Percentiles rank a stretch among this genome's conserved stretches.
Evolutionary conservation across 495 filamentous ascomycete species (phyloP).

Genomic region (Trypethelium eluteriae): DNA sequence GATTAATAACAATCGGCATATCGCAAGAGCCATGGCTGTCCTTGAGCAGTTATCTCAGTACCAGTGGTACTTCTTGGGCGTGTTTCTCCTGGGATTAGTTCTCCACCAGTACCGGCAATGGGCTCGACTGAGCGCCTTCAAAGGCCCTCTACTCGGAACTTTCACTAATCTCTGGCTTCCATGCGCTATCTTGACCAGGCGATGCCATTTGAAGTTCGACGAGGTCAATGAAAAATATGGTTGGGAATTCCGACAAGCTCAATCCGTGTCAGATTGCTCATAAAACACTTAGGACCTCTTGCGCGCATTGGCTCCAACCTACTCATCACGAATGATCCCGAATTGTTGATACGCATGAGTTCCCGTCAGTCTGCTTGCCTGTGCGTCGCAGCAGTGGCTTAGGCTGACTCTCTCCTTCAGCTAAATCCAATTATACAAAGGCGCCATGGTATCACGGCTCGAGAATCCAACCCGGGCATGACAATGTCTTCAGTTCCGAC

Average conservation of each 20-base stretch:
- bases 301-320: constrained; percentile 30
- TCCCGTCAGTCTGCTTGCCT: neutral
- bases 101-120: neutral
- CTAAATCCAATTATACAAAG: constrained; percentile 24
- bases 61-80: neutral
- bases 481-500: constrained; percentile 29
- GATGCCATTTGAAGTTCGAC: neutral
- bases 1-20: neutral
- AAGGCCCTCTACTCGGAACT: neutral
- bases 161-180: neutral
- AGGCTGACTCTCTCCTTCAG: neutral
- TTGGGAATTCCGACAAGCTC: neutral
- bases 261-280: neutral
- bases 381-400: neutral
- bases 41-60: neutral
- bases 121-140: neutral
- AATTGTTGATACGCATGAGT: constrained; percentile 29
- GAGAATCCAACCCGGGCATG: constrained; percentile 24
- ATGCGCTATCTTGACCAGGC: constrained; percentile 2
- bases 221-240: constrained; percentile 7
- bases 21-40: neutral
- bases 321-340: constrained; percentile 30
- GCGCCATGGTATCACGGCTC: constrained; percentile 28
- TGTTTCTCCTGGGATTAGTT: neutral
- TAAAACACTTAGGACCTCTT: constrained; percentile 15